A percentile compares a stretch with the other conserved stretches of the same genome.
These are phyloP conservation scores for Phyllosticta citrichinensis DNA, from an alignment of 2,329 filamentous ascomycete species.

Conservation along the genomic window DNA sequence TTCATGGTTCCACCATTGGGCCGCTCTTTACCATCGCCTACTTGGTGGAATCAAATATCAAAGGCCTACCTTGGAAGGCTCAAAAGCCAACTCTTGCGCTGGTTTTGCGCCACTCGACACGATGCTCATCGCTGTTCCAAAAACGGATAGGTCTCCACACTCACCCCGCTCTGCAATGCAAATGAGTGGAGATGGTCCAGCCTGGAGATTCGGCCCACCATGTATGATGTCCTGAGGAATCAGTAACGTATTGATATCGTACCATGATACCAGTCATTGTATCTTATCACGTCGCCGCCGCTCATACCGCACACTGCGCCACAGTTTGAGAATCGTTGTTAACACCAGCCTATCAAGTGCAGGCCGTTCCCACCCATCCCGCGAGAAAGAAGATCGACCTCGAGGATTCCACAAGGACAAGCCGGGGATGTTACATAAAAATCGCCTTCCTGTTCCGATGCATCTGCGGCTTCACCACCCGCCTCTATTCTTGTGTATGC, in stretches of 20 bases:
- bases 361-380: not conserved
- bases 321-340: not conserved
- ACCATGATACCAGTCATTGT: not conserved
- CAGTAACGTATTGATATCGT: not conserved
- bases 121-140: not conserved
- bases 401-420: not conserved
- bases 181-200: not conserved
- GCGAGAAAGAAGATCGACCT: not conserved
- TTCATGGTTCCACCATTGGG: not conserved
- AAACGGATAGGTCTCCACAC: not conserved
- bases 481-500: not conserved
- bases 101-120: not conserved
- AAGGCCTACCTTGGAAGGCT: too few species aligned
- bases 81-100: not conserved
- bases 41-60: not conserved
- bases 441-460: not conserved
- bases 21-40: not conserved
- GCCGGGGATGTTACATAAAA: not conserved
- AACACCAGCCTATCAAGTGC: not conserved
- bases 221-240: not conserved
- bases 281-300: not conserved
- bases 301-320: not conserved
- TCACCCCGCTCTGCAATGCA: not conserved
- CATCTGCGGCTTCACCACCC: not conserved
- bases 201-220: not conserved